Conservation (phyloP, 169 alveolate genomes). For the Toxoplasma gondii region DNA sequence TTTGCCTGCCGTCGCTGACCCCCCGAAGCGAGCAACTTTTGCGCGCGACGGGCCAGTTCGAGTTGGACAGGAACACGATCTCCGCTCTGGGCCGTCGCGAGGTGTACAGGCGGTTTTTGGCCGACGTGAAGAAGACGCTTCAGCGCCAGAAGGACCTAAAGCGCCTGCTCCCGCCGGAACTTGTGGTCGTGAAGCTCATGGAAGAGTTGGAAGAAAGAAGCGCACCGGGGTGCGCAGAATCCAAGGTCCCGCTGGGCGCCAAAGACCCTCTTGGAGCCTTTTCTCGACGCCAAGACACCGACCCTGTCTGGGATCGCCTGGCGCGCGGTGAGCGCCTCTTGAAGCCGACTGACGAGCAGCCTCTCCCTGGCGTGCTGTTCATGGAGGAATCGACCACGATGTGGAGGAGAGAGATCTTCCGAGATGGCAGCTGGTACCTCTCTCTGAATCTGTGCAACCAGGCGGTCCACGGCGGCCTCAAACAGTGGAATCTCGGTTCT, state of each 20-base stretch:
- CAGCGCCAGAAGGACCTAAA: background rate
- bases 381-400: background rate
- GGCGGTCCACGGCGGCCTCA: conserved; percentile 9
- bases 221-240: background rate
- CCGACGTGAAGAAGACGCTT: background rate
- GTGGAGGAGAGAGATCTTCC: background rate
- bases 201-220: background rate
- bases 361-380: background rate
- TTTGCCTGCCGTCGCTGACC: background rate
- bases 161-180: background rate
- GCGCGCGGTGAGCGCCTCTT: background rate
- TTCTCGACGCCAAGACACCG: background rate
- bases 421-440: conserved; percentile 23
- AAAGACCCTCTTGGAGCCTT: background rate
- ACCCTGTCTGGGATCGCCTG: background rate
- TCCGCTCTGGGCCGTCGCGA: background rate
- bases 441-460: conserved; percentile 26
- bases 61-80: background rate
- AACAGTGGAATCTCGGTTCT: conserved; percentile 52
- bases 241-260: background rate
- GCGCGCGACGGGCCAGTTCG: background rate
- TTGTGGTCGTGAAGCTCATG: background rate
- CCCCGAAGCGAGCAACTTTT: background rate
- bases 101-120: background rate
- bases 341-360: background rate